Conservation (phyloP, 2,329 filamentous ascomycete genomes). For the Cytospora paraplurivora region DNA sequence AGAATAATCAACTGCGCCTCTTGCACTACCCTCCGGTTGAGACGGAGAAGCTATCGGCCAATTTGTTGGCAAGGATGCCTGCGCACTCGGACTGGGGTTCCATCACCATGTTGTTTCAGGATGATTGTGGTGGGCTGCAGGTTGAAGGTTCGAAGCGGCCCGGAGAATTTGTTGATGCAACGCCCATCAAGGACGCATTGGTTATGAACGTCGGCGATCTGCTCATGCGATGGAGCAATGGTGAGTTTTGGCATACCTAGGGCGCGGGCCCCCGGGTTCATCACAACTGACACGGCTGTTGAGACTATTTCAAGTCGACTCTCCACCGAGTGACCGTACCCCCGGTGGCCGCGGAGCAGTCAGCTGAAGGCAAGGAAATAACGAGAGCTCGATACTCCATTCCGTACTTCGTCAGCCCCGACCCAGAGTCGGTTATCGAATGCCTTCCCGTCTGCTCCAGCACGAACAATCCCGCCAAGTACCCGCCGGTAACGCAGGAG, state of each 20-base stretch:
- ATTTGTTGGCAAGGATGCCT: conserved; percentile 34
- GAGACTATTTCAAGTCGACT: conserved; percentile 29
- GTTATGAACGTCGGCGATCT: conserved; percentile 29
- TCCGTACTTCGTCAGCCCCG: conserved; percentile 58
- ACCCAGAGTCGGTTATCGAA: conserved; percentile 51
- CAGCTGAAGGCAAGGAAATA: conserved; percentile 41
- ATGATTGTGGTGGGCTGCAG: conserved; percentile 46
- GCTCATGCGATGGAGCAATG: conserved; percentile 29
- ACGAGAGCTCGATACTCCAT: conserved; percentile 54
- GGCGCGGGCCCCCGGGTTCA: background rate
- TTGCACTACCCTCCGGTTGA: conserved; percentile 53
- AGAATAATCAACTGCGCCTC: conserved; percentile 62
- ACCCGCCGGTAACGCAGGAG: conserved; percentile 42
- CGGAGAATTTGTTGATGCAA: conserved; percentile 26
- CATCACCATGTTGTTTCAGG: conserved; percentile 51
- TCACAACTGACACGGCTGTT: background rate
- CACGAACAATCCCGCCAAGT: conserved; percentile 47
- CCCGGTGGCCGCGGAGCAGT: conserved; percentile 14
- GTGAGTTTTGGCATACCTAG: background rate
- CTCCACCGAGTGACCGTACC: conserved; percentile 26
- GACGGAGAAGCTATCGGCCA: conserved; percentile 34
- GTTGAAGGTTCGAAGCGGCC: conserved; percentile 35
- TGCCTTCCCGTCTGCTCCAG: conserved; percentile 50
- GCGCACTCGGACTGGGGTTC: conserved; percentile 42
- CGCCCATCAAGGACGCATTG: conserved; percentile 24